Percentiles rank a stretch among this genome's conserved stretches.
Conservation (phyloP, 768 basidiomycete species). For the Russula griseocarnosa region DNA sequence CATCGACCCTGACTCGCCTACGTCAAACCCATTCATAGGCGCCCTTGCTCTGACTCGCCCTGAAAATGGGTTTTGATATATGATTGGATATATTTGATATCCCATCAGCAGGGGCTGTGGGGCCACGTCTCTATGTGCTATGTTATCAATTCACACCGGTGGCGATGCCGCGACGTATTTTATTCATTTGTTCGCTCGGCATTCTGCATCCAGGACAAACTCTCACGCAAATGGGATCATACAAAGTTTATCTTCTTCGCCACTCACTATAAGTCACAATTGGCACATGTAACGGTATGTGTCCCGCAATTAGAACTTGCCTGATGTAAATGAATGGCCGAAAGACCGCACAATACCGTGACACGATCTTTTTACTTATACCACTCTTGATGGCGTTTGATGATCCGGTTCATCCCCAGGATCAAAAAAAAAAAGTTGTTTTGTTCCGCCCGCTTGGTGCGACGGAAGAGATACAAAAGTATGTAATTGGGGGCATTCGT, state of each 20-base stretch:
- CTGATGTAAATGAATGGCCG: not conserved
- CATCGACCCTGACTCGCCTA: not conserved
- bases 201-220: not conserved
- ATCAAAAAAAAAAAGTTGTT: not conserved
- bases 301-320: not conserved
- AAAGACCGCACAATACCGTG: not conserved
- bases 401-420: not conserved
- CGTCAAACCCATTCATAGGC: not conserved
- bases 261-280: not conserved
- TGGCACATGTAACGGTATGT: no score
- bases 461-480: not conserved
- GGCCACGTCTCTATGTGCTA: not conserved
- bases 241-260: not conserved
- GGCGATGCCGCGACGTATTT: no score
- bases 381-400: not conserved
- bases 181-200: not conserved
- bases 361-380: not conserved
- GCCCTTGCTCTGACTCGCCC: not conserved
- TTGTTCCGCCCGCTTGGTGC: not conserved
- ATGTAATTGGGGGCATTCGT: not conserved
- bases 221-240: not conserved
- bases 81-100: constrained; percentile 6
- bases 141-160: no score
- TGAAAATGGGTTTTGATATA: constrained; percentile 6
- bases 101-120: constrained; percentile 14